phyloP scores from a whole-genome alignment of 345 rosid genomes.

The Cardamine resedifolia region DNA sequence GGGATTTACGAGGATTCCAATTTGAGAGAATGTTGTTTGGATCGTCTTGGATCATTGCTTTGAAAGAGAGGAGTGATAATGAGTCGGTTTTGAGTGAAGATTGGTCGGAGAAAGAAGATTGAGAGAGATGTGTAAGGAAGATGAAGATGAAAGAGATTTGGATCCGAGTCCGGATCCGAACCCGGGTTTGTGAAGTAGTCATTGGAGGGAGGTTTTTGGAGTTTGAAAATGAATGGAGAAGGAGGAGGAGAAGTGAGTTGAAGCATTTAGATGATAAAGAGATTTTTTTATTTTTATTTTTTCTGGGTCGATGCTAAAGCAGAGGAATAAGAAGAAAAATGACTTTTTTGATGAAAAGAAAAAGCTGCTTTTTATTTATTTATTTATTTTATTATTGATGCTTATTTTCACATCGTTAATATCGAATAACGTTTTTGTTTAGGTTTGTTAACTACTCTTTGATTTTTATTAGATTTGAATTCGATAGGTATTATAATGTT shows the following conservation, averaged over 20 bases:
- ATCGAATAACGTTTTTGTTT: constrained; percentile 2
- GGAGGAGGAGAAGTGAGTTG: constrained; percentile 29
- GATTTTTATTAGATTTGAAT: too few species aligned
- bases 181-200: constrained; percentile 45
- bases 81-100: constrained; percentile 71
- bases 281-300: not conserved
- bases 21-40: constrained; percentile 58
- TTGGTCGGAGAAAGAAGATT: constrained; percentile 39
- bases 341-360: constrained; percentile 21
- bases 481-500: not conserved
- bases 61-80: constrained; percentile 64
- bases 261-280: constrained; percentile 22
- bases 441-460: not conserved
- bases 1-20: constrained; percentile 55
- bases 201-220: constrained; percentile 44
- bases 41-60: constrained; percentile 64
- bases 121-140: constrained; percentile 33
- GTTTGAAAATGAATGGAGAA: constrained; percentile 31
- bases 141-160: constrained; percentile 39
- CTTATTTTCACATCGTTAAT: constrained; percentile 12
- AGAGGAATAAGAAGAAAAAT: constrained; percentile 21
- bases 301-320: constrained; percentile 26
- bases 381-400: constrained; percentile 7
- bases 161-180: constrained; percentile 31
- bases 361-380: constrained; percentile 37